Evolutionary conservation across 345 rosid genomes (phyloP), one percentile per base, ranked within the genome.

Genomic region (Arabidopsis arenosa): DNA sequence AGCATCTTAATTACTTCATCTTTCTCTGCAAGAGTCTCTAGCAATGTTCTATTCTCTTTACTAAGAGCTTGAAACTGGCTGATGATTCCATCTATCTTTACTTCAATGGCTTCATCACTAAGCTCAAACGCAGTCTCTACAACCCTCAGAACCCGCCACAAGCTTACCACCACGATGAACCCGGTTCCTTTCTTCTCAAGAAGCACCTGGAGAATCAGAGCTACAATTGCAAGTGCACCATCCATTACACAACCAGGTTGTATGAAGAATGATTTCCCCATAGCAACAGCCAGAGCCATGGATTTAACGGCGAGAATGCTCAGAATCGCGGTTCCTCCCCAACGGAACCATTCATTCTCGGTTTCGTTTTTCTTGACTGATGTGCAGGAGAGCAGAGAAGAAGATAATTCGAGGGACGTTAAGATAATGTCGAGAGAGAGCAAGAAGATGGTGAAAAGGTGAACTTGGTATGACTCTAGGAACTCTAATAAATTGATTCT

Each of bases 91-190:
- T 86, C 55, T 45, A 90, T 78, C 73, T 85, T 88, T 10, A 87
- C 83, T 74, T 85, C 89, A 61, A 92, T 92, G 56, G 92, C 90
- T 37, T 87, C 93, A 60, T 90, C 92, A 51, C 92, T 90, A 68
- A 92, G 80, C 83, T 90, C 92, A 37, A 90, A 83, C 0, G 91
- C 90, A 39, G 86, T 87, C 73, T 88, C 96, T 6, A 92, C 83
- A 41, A 88, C 85, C 53, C 96, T 83, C 60, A 87, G 58, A 43
- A 92, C 82, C 18, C 93, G 66, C 97, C 96, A 92, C 80, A 90
- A 77, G 45, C 96, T 86, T 49, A 84, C 91, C 62, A 86, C 74
- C 2, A 85, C 88, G 17, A 92, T 71, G 83, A 90, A 80, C 9
- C 93, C 94, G 7, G 89, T 88, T 43, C 91, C 96, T 43, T 74